Conservation (phyloP, 2,329 filamentous ascomycete genomes). For the Ilyonectria destructans region DNA sequence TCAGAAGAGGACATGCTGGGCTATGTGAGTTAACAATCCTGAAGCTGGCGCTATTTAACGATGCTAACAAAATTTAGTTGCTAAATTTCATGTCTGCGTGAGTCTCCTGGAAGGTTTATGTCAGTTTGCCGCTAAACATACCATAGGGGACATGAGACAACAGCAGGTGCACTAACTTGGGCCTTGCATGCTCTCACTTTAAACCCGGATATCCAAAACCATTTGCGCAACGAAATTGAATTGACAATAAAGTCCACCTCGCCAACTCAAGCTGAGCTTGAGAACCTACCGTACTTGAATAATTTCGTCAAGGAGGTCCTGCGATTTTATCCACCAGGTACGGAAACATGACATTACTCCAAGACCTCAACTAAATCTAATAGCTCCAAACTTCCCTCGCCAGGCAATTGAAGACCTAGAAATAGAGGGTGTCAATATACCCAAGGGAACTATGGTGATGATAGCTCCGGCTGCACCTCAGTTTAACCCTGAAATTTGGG, state of each 20-base stretch:
- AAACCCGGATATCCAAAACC: background rate
- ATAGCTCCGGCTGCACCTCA: slow-evolving; percentile 3
- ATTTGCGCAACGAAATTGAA: background rate
- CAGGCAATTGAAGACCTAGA: background rate
- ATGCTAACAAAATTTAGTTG: too few species aligned
- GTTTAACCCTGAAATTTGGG: slow-evolving; percentile 1
- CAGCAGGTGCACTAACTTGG: background rate
- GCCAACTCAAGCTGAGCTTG: too few species aligned
- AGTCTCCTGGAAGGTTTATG: too few species aligned
- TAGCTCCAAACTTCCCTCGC: slow-evolving; percentile 6
- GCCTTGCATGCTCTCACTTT: background rate
- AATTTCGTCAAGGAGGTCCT: too few species aligned
- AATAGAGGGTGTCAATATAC: background rate
- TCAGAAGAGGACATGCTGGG: slow-evolving; percentile 3
- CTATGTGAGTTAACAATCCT: background rate
- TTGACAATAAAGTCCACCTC: too few species aligned
- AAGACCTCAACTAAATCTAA: background rate
- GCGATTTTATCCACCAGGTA: too few species aligned
- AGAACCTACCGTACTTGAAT: too few species aligned
- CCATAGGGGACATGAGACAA: background rate
- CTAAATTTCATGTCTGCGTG: too few species aligned
- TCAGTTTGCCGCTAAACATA: background rate
- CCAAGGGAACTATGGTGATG: background rate
- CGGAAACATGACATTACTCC: too few species aligned
- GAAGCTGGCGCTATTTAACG: too few species aligned